Base-by-base conservation (phyloP, 78 protist species). In the Planoprotostelium fungivorum region DNA sequence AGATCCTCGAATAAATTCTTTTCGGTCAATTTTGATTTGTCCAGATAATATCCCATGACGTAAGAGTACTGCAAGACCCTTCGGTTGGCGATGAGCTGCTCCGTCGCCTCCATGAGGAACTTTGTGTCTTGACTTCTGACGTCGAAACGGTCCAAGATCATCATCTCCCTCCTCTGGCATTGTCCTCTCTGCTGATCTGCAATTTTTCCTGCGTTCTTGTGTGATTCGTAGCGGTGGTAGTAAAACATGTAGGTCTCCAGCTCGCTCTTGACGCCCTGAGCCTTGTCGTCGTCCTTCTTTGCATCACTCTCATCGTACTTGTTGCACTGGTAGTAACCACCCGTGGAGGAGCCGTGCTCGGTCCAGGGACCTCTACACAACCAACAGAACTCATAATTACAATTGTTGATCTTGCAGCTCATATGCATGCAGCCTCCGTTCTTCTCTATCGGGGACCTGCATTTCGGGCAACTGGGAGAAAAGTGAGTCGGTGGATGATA, bases 341-440 rank as follows among this genome's bases (percentile, higher is more conserved):
- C 96, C 34, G 96, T 94, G 83, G 88, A 86, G 28, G 96, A 86
- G 38, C 97, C 97, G 87, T 95, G 97, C 86, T 93, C 94, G 16
- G 89, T 87, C 97, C 97, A 95, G 34, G 95, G 94, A 23, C 97
- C 97, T 37, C 95, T 85, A 73, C 97, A 95, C 83, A 95, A 34
- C 97, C 97, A 95, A 90, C 97, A 89, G 84, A 90, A 91, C 28
- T 91, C 96, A 86, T 89, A 94, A 38, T 94, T 92, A 87, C 96
- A 94, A 83, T 91, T 92, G 88, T 85, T 85, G 85, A 84, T 92
- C 38, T 92, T 87, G 88, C 96, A 95, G 31, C 89, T 94, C 97
- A 95, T 95, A 88, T 95, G 96, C 95, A 94, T 95, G 86, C 97
- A 95, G 84, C 97, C 97, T 31, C 96, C 96, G 87, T 94, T 95